phyloP scores from a whole-genome alignment of 139 green algal genomes.

The Gonium pectorale region DNA sequence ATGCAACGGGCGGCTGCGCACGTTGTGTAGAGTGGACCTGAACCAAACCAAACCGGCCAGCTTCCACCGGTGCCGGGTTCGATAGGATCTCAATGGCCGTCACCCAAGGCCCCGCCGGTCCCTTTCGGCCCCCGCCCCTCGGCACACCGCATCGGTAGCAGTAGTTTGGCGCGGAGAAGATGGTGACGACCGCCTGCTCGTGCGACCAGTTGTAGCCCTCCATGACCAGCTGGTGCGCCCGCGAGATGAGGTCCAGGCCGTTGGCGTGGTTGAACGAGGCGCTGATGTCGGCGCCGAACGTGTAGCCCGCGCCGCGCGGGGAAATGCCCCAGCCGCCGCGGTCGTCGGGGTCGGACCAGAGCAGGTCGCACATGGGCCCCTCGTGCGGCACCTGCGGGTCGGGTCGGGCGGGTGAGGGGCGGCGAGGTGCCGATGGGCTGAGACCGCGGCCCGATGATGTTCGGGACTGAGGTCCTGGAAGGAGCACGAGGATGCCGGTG shows the following conservation, averaged over 20 bases:
- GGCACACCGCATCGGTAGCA: constrained; percentile 94
- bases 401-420: too few species aligned
- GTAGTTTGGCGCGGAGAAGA: constrained; percentile 99
- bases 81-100: too few species aligned
- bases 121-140: neutral
- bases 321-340: constrained; percentile 98
- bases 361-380: constrained; percentile 99
- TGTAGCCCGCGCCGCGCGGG: constrained; percentile 97
- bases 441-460: too few species aligned
- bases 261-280: constrained; percentile 98
- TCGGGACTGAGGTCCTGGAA: too few species aligned
- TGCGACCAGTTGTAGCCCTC: constrained; percentile 98
- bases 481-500: too few species aligned
- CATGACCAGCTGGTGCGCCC: constrained; percentile 99
- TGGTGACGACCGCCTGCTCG: constrained; percentile 97
- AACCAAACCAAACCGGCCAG: too few species aligned
- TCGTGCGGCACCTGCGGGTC: constrained; percentile 92
- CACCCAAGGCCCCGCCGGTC: neutral
- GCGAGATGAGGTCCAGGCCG: constrained; percentile 91
- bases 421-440: too few species aligned
- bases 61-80: too few species aligned
- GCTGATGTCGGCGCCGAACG: constrained; percentile 98
- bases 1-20: too few species aligned
- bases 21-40: too few species aligned
- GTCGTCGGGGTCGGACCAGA: constrained; percentile 99